Percentiles rank a stretch among this genome's conserved stretches.
These are phyloP conservation scores for Microcera coccophila DNA, from an alignment of 2,329 filamentous ascomycete genomes.

Conservation along the genomic window DNA sequence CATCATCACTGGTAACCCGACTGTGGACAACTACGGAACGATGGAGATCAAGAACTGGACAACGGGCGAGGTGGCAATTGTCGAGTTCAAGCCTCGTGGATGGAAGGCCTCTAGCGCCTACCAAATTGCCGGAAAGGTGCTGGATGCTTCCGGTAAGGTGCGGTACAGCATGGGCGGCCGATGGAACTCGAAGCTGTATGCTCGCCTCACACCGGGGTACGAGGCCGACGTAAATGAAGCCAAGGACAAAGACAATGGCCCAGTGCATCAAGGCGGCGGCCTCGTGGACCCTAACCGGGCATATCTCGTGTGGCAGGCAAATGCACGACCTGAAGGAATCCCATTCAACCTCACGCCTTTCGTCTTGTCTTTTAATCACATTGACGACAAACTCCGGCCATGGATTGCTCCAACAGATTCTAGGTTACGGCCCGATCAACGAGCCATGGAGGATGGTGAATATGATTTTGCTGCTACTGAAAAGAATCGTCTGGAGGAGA, in stretches of 20 bases:
- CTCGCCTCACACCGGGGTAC: constrained; percentile 84
- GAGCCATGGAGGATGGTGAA: constrained; percentile 97
- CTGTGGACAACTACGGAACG: constrained; percentile 93
- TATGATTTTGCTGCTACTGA: constrained; percentile 91
- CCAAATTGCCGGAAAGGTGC: constrained; percentile 80
- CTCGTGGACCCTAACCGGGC: constrained; percentile 67
- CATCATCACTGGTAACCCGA: constrained; percentile 94
- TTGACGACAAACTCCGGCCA: constrained; percentile 74
- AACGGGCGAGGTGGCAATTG: constrained; percentile 80
- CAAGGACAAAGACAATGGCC: constrained; percentile 35
- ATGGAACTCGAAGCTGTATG: constrained; percentile 98
- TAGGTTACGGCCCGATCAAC: constrained; percentile 85
- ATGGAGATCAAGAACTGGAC: constrained; percentile 99
- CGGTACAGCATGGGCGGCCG: constrained; percentile 87
- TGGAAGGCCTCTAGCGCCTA: constrained; percentile 95
- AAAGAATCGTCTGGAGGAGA: constrained; percentile 92
- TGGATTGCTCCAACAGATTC: constrained; percentile 90
- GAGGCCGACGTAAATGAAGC: constrained; percentile 67
- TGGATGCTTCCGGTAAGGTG: constrained; percentile 73
- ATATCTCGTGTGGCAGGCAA: constrained; percentile 89
- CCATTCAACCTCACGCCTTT: constrained; percentile 98
- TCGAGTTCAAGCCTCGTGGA: constrained; percentile 92
- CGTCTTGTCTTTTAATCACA: constrained; percentile 87
- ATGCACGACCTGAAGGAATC: constrained; percentile 74
- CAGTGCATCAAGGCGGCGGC: constrained; percentile 48